phyloP scores from a whole-genome alignment of 768 basidiomycete genomes.

The Coprinellus micaceus region DNA sequence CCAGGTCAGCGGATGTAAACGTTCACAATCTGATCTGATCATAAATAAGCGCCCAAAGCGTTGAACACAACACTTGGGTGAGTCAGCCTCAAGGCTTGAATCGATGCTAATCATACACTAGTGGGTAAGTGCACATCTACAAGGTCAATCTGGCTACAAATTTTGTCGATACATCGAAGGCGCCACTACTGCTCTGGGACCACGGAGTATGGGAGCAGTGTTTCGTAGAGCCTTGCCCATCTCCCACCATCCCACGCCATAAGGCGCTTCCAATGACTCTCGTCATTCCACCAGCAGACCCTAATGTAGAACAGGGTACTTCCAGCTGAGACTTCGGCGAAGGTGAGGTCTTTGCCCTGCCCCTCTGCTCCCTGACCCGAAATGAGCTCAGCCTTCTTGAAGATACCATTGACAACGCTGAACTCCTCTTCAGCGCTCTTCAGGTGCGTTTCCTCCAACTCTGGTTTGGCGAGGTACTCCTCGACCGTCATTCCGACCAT shows the following conservation, averaged over 20 bases:
- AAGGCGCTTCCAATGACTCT: conserved; percentile 23
- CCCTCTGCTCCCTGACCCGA: conserved; percentile 25
- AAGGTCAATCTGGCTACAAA: no score
- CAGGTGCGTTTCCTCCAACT: background rate
- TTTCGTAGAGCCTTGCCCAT: conserved; percentile 26
- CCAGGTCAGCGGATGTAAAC: no score
- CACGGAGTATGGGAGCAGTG: background rate
- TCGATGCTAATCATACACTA: no score
- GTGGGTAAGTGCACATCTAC: no score
- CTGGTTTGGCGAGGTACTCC: background rate
- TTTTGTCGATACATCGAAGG: no score
- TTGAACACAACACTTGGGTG: no score
- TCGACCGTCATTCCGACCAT: conserved; percentile 1
- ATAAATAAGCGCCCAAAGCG: no score
- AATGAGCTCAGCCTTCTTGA: background rate
- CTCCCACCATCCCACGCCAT: conserved; percentile 21
- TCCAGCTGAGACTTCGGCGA: background rate
- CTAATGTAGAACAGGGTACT: conserved; percentile 1
- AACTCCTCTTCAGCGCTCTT: background rate
- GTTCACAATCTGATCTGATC: no score
- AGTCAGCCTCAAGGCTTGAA: no score
- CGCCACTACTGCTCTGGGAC: background rate
- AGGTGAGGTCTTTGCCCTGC: background rate
- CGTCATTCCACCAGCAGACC: conserved; percentile 17
- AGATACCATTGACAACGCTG: background rate